phyloP scores from a whole-genome alignment of 306 rosid species.

The Begonia fuchsioides region DNA sequence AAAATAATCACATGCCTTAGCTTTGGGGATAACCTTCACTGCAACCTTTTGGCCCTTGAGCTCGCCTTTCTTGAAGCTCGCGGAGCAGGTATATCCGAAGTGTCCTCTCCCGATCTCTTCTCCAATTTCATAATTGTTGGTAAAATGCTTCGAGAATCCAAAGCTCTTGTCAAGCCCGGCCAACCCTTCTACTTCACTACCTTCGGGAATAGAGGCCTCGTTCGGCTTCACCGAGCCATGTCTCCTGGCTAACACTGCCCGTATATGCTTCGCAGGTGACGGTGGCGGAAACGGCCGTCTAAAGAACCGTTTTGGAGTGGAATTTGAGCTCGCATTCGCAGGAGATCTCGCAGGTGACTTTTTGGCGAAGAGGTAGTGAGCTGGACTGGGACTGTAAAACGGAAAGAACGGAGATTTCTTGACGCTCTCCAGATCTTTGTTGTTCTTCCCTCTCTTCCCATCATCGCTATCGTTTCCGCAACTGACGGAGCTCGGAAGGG shows the following conservation, averaged over 20 bases:
- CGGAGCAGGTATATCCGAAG: slow-evolving; percentile 73
- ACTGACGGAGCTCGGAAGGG: slow-evolving; percentile 18
- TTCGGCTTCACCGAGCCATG: slow-evolving; percentile 80
- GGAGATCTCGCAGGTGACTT: slow-evolving; percentile 86
- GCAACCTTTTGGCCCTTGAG: slow-evolving; percentile 62
- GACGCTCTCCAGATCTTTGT: slow-evolving; percentile 12
- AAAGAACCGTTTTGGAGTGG: slow-evolving; percentile 61
- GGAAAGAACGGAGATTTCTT: slow-evolving; percentile 81
- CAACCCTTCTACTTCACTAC: slow-evolving; percentile 38
- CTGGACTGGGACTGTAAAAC: slow-evolving; percentile 92
- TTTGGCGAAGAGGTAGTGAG: slow-evolving; percentile 45
- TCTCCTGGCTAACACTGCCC: slow-evolving; percentile 54
- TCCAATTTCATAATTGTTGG: slow-evolving; percentile 59
- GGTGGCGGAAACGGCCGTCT: slow-evolving; percentile 69
- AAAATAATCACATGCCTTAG: slow-evolving; percentile 36
- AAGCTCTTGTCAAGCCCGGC: slow-evolving; percentile 66
- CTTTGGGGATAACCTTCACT: slow-evolving; percentile 82
- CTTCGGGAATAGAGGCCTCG: slow-evolving; percentile 50
- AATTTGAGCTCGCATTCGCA: slow-evolving; percentile 28
- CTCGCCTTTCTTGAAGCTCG: slow-evolving; percentile 58
- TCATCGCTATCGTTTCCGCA: slow-evolving; percentile 17
- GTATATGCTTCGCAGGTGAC: slow-evolving; percentile 85
- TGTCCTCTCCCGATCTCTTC: slow-evolving; percentile 89
- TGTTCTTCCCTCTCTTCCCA: slow-evolving; percentile 5
- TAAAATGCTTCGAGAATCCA: slow-evolving; percentile 72